Base-by-base conservation (phyloP, 768 basidiomycete species). In the Dioszegia hungarica region DNA sequence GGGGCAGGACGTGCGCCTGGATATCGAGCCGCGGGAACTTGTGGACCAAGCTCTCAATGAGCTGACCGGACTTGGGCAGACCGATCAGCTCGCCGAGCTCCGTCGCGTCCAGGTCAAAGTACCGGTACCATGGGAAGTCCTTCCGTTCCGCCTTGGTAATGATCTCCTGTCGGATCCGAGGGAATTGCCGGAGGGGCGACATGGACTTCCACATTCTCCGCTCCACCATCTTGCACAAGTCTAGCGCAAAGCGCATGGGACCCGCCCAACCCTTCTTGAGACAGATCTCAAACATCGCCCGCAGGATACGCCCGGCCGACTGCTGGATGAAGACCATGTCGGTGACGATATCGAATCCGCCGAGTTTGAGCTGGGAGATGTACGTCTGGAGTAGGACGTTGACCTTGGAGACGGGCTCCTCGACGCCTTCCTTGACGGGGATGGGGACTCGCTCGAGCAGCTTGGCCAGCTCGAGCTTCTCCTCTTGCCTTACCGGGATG, bases 91-190 rank as follows among this genome's bases (percentile, higher is more conserved):
- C 95, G 14, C 92, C 93, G 45, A 99, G 86, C 76, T 98, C 94
- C 2, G 89, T 89, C 0, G 79, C 77, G 56, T 79, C 78, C 60
- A 98, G 79, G 72, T 97, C 94, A 62, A 94, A 98, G 79, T 97
- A 98, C 24, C 93, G 86, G 71, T 95, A 89, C 91, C 92, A 95
- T 0, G 92, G 91, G 81, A 98, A 98, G 82, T 98, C 94, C 75
- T 98, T 98, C 15, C 89, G 87, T 76, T 98, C 94, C 0, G 93
- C 92, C 70, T 93, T 91, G 56, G 75, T 72, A 45, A 93, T 79
- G 31, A 94, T 85, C 44, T 94, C 90, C n/a, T 28, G 41, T 52
- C 67, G 43, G 47, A 68, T 67, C 19, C 81, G 74, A 0, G 91
- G 93, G 81, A 98, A 98, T 73, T 99, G 95, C 34, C 95, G 83